Conservation (phyloP, 768 basidiomycete genomes). For the Leccinum rimulosum region DNA sequence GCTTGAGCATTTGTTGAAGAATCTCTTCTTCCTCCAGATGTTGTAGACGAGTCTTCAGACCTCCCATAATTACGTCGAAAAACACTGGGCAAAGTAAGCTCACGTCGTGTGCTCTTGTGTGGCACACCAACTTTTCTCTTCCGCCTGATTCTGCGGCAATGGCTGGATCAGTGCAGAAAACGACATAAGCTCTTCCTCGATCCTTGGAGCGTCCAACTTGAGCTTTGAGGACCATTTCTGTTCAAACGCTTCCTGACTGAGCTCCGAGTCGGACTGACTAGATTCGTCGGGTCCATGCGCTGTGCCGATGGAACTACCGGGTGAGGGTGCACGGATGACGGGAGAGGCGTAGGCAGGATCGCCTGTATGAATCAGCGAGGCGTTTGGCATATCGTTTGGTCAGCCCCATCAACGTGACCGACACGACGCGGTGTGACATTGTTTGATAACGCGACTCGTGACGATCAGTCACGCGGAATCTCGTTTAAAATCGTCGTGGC, state of each 20-base stretch:
- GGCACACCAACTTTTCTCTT: constrained; percentile 39
- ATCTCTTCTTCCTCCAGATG: constrained; percentile 44
- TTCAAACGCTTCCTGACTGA: constrained; percentile 38
- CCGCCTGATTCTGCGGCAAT: constrained; percentile 28
- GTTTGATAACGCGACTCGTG: constrained; percentile 31
- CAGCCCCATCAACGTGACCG: not conserved
- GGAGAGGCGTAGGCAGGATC: constrained; percentile 44
- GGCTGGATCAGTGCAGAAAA: constrained; percentile 34
- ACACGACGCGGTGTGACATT: constrained; percentile 32
- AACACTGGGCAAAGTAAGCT: constrained; percentile 29
- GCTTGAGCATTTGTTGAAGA: constrained; percentile 39
- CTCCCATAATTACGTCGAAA: constrained; percentile 37
- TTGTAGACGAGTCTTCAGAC: constrained; percentile 36
- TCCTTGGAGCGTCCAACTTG: constrained; percentile 34
- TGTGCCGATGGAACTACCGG: constrained; percentile 46
- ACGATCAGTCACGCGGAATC: constrained; percentile 27
- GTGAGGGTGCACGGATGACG: constrained; percentile 45
- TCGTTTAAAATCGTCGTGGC: constrained; percentile 31
- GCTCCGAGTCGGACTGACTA: constrained; percentile 37
- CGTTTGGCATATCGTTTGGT: constrained; percentile 24
- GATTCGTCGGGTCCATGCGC: constrained; percentile 48
- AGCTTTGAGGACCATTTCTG: constrained; percentile 35
- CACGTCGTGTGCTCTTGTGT: not conserved
- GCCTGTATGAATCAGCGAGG: constrained; percentile 31
- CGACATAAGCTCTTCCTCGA: constrained; percentile 37